These are phyloP conservation scores for Colletotrichum tamarilloi DNA, from an alignment of 2,329 filamentous ascomycete species.

Conservation along the genomic window DNA sequence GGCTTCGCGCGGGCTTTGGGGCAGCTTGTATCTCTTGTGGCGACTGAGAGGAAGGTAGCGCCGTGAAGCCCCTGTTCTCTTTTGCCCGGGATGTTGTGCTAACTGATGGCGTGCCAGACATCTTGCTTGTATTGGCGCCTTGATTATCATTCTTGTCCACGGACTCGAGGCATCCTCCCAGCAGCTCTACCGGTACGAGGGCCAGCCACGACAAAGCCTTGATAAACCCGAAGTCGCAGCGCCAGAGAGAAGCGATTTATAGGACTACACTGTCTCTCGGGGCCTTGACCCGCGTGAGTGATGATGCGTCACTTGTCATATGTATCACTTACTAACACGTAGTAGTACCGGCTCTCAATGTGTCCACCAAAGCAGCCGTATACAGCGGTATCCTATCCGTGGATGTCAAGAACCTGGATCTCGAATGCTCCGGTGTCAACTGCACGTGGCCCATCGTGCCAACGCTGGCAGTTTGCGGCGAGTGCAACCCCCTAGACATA, in stretches of 20 bases:
- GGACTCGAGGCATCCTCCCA: slow-evolving; percentile 54
- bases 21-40: slow-evolving; percentile 49
- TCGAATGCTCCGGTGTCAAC: slow-evolving; percentile 45
- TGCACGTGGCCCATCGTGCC: slow-evolving; percentile 51
- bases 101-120: slow-evolving; percentile 41
- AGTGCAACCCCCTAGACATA: slow-evolving; percentile 40
- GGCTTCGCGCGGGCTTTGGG: slow-evolving; percentile 49
- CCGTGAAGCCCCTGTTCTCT: too few species aligned
- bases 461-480: slow-evolving; percentile 49
- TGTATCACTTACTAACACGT: background rate
- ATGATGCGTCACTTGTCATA: background rate
- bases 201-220: slow-evolving; percentile 39
- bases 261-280: slow-evolving; percentile 45
- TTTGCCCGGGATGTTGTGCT: background rate
- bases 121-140: slow-evolving; percentile 50
- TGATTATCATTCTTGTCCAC: slow-evolving; percentile 48
- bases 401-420: slow-evolving; percentile 41
- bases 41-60: slow-evolving; percentile 47
- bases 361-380: slow-evolving; percentile 52
- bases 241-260: slow-evolving; percentile 48
- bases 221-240: slow-evolving; percentile 38
- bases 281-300: slow-evolving; percentile 31
- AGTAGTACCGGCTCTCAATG: slow-evolving; percentile 38
- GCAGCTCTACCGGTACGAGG: slow-evolving; percentile 49
- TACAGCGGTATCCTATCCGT: slow-evolving; percentile 50